These are phyloP conservation scores for Cocos nucifera DNA, from an alignment of 176 grass and related monocot species.

Conservation along the genomic window DNA sequence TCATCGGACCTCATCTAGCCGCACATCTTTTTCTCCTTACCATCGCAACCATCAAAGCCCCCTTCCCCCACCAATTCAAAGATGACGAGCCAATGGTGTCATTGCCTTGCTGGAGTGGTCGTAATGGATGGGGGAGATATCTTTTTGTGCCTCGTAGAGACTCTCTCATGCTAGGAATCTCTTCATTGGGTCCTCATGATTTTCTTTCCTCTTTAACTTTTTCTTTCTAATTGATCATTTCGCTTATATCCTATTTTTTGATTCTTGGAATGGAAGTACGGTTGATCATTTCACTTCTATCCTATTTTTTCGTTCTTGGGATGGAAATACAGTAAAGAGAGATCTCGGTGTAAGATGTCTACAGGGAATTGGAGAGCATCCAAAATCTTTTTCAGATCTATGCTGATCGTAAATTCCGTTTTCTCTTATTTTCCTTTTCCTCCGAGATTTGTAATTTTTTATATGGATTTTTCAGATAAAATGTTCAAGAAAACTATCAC, in stretches of 20 bases:
- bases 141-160: constrained; percentile 43
- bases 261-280: constrained; percentile 29
- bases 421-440: neutral
- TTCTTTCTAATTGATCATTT: neutral
- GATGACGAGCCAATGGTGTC: too few relatives aligned
- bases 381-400: constrained; percentile 50
- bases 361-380: constrained; percentile 58
- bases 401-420: constrained; percentile 49
- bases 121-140: constrained; percentile 59
- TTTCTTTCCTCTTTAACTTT: neutral
- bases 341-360: constrained; percentile 62
- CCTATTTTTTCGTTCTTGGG: neutral
- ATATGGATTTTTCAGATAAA: too few relatives aligned
- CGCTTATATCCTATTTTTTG: neutral
- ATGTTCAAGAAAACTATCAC: too few relatives aligned
- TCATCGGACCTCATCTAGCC: too few relatives aligned
- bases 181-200: constrained; percentile 28
- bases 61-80: too few relatives aligned
- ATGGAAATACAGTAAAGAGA: constrained; percentile 61
- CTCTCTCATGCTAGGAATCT: constrained; percentile 66
- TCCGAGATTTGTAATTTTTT: neutral
- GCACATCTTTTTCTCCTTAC: too few relatives aligned
- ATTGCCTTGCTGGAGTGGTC: constrained; percentile 34
- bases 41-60: too few relatives aligned
- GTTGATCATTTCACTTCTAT: neutral